Base-by-base conservation (phyloP, 2,329 filamentous ascomycete genomes). In the Emydomyces testavorans region DNA sequence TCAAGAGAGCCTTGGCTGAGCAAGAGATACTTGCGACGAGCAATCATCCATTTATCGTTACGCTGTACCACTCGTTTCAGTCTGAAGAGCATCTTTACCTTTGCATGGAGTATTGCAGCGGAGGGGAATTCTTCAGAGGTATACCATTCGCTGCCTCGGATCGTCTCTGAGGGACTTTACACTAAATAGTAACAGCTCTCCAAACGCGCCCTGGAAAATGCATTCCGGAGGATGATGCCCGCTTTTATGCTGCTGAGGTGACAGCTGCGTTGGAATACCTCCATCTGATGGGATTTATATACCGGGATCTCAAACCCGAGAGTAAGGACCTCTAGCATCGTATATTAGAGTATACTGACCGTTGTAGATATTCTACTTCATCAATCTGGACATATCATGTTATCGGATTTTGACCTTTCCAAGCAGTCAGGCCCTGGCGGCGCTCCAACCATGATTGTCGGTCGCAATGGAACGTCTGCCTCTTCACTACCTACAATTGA, bases 21-120 rank as follows among this genome's bases (percentile, higher is more conserved):
- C 92, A 96, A 65, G 92, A 98, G 67, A 98, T 98, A 55, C 73
- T 98, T 46, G 92, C 92, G 6, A 98, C 92, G 35, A 96, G 90
- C 73, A 98, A 98, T 59, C 92, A 98, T 61, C 92, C 92, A 0
- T 98, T 98, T 66, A 98, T 98, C 62, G 92, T 98, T 53, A 98
- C 92, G 0, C 74, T 98, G 2, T 98, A 96, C 65, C 92, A 98
- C 69, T 96, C 90, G 0, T 98, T 98, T 75, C 92, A 98, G 67
- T 98, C 92, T 1, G 92, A 98, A 65, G 92, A 98, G 57, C 89
- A 96, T 68, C 76, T 98, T 35, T 98, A 98, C 63, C 76, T 98
- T n/a, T 98, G 92, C 66, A 98, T 98, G 92, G 92, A 98, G 67
- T 98, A 98, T 65, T 98, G 92, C 74, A 96, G 89, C 59, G 92